Evolutionary conservation across 2,329 filamentous ascomycete genomes (phyloP).

Genomic region (Pseudogymnoascus sp.): DNA sequence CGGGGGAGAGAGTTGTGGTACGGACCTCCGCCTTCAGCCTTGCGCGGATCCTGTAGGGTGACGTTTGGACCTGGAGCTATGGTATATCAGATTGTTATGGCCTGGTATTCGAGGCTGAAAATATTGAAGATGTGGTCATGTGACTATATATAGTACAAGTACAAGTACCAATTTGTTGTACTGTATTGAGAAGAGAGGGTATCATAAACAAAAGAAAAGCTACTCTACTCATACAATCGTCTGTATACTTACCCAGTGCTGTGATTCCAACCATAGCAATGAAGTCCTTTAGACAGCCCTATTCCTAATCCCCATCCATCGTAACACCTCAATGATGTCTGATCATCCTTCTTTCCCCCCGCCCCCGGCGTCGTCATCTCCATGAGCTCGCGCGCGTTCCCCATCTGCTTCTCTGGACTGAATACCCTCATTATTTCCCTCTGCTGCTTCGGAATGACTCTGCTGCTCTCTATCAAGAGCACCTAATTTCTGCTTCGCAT

Average conservation of each 20-base stretch:
- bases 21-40: constrained; percentile 5
- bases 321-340: no score
- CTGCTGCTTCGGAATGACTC: background rate
- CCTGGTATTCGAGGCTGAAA: background rate
- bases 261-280: background rate
- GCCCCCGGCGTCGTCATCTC: background rate
- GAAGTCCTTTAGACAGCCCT: background rate
- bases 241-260: background rate
- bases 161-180: background rate
- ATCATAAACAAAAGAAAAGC: constrained; percentile 5
- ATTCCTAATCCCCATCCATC: background rate
- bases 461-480: background rate
- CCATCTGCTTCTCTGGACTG: background rate
- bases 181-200: constrained; percentile 4
- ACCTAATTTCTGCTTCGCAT: background rate
- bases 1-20: background rate
- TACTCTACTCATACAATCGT: constrained; percentile 5
- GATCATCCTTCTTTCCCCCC: background rate
- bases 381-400: background rate
- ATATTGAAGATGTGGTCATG: background rate
- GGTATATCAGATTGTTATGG: background rate
- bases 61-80: constrained; percentile 7
- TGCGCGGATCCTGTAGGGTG: constrained; percentile 7
- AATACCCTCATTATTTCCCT: background rate
- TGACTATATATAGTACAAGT: constrained; percentile 2